These are phyloP conservation scores for Tuber brumale DNA, from an alignment of 495 filamentous ascomycete species.

Conservation along the genomic window DNA sequence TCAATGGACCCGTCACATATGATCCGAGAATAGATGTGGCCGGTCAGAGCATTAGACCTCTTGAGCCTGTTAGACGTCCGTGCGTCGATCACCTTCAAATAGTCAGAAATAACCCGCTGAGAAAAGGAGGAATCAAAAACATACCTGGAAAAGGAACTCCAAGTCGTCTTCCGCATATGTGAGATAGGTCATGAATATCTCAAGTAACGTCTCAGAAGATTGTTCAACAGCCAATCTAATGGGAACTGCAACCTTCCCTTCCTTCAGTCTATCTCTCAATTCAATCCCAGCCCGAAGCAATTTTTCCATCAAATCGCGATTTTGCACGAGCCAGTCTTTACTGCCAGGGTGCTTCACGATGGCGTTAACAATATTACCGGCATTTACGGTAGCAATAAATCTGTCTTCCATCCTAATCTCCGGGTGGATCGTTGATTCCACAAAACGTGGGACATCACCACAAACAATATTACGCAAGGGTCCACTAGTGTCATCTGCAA, in stretches of 20 bases:
- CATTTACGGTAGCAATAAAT: slow-evolving; percentile 73
- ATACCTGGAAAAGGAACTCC: slow-evolving; percentile 70
- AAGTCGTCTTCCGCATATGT: slow-evolving; percentile 67
- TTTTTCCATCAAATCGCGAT: slow-evolving; percentile 62
- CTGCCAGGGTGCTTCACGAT: slow-evolving; percentile 57
- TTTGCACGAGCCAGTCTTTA: slow-evolving; percentile 69
- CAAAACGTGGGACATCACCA: slow-evolving; percentile 63
- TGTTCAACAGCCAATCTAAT: slow-evolving; percentile 84
- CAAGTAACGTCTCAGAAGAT: slow-evolving; percentile 80
- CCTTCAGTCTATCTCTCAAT: slow-evolving; percentile 61
- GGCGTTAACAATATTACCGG: slow-evolving; percentile 74
- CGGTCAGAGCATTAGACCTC: slow-evolving; percentile 63
- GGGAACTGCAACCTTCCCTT: slow-evolving; percentile 59
- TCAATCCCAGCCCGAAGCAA: slow-evolving; percentile 64
- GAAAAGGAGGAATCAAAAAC: slow-evolving; percentile 5
- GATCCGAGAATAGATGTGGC: slow-evolving; percentile 78
- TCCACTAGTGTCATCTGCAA: slow-evolving; percentile 67
- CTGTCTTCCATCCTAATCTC: slow-evolving; percentile 56
- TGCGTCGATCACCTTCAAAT: slow-evolving; percentile 60
- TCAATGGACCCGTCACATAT: slow-evolving; percentile 80
- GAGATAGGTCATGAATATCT: slow-evolving; percentile 72
- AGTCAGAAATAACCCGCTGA: slow-evolving; percentile 5
- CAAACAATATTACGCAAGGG: slow-evolving; percentile 67
- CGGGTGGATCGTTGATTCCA: slow-evolving; percentile 56
- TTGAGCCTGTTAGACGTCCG: slow-evolving; percentile 78